These are phyloP conservation scores for Colletotrichum liaoningense DNA, from an alignment of 2,329 filamentous ascomycete species.

Conservation along the genomic window DNA sequence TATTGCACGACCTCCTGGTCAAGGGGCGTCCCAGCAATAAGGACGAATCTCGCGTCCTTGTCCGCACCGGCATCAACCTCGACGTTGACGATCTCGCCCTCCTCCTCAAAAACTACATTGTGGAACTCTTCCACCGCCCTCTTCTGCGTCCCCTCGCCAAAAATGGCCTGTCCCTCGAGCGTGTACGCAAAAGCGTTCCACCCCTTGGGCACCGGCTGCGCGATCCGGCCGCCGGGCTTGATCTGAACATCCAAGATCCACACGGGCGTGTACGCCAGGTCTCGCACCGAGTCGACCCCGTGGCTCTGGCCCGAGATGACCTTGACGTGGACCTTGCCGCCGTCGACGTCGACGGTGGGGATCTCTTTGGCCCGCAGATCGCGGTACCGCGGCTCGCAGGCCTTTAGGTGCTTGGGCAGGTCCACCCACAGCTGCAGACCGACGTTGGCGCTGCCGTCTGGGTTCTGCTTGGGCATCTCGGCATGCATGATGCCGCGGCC, in stretches of 20 bases:
- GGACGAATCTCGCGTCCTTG: constrained; percentile 69
- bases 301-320: constrained; percentile 89
- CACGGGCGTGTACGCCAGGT: constrained; percentile 96
- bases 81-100: constrained; percentile 80
- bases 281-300: constrained; percentile 87
- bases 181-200: constrained; percentile 95
- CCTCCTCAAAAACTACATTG: constrained; percentile 88
- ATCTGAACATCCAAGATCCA: constrained; percentile 91
- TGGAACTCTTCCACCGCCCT: constrained; percentile 76
- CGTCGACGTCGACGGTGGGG: constrained; percentile 77
- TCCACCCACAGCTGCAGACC: constrained; percentile 98
- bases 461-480: constrained; percentile 88
- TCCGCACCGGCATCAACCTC: constrained; percentile 75
- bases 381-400: constrained; percentile 91
- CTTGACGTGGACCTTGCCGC: constrained; percentile 82
- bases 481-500: constrained; percentile 93
- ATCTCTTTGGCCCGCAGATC: constrained; percentile 86
- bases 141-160: constrained; percentile 64
- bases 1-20: constrained; percentile 87
- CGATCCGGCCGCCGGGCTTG: constrained; percentile 80
- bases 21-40: constrained; percentile 83
- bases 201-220: constrained; percentile 78
- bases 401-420: constrained; percentile 83
- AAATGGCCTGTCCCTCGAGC: constrained; percentile 77
- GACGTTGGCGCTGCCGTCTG: constrained; percentile 81